Base-by-base conservation (phyloP, 1,284 basidiomycete genomes). In the Fomitopsis schrenkii region DNA sequence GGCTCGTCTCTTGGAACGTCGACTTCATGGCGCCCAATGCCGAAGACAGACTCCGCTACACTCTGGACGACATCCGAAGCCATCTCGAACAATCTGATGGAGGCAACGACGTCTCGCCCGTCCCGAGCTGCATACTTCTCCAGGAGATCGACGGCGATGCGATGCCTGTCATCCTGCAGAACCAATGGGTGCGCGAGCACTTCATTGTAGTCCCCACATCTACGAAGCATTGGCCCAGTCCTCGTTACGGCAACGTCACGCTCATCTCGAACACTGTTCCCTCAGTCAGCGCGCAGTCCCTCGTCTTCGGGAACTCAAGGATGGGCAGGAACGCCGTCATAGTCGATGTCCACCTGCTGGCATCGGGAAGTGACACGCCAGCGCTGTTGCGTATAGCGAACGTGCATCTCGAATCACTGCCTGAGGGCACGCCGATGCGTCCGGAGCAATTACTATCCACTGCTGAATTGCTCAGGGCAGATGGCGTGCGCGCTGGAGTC, bases 1-100 rank as follows among this genome's bases (percentile, higher is more conserved):
- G 76, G 54, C 68, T 91, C 45, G 69, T 89, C 61, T 83, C 86
- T 40, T 91, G 89, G 89, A 90, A 91, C 70, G 68, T 90, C 56
- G 82, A 87, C 68, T 85, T 81, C 68, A 66, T 71, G 58, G 72
- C 74, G 10, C 65, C 69, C 0, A 66, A 75, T 44, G 69, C 68
- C 9, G 72, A 73, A 33, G 75, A 75, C 59, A 81, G 88, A 9
- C 74, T 87, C 12, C 62, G 64, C 2, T 71, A 76, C 3, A 79
- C 78, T n/a, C 74, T 90, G 58, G 74, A 79, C 15, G 76, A 88
- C 69, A 78, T 90, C 61, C 80, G 81, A 66, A 68, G 72, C 45
- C 75, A 79, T 7, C 77, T 86, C 2, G 77, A 88, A 50, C 81
- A 81, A 66, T 71, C 62, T 66, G 68, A 5, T 71, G 66, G 78